Percentiles rank a stretch among this genome's conserved stretches.
These are phyloP conservation scores for Penicillium sp. DNA, from an alignment of 2,329 filamentous ascomycete species.

Conservation along the genomic window DNA sequence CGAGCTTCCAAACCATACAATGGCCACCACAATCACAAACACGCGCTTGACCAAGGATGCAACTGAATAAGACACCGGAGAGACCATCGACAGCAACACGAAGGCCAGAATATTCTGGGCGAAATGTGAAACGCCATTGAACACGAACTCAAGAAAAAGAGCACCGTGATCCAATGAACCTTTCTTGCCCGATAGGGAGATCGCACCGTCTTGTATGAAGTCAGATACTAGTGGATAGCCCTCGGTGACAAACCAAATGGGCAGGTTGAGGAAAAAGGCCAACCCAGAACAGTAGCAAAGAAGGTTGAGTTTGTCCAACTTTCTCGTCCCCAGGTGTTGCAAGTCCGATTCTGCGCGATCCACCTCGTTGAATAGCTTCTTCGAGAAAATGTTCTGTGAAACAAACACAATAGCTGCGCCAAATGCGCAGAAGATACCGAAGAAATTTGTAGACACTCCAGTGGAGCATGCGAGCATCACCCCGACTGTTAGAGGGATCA, in stretches of 20 bases:
- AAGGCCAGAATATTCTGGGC: slow-evolving; percentile 95
- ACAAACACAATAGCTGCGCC: slow-evolving; percentile 92
- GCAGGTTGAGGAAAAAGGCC: slow-evolving; percentile 80
- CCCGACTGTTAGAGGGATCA: slow-evolving; percentile 87
- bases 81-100: slow-evolving; percentile 84
- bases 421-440: slow-evolving; percentile 86
- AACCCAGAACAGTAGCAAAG: slow-evolving; percentile 95
- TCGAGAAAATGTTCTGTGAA: slow-evolving; percentile 97
- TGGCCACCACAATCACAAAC: slow-evolving; percentile 90
- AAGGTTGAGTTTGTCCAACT: slow-evolving; percentile 93
- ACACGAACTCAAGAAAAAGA: slow-evolving; percentile 77
- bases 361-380: slow-evolving; percentile 94
- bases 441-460: slow-evolving; percentile 80
- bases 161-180: slow-evolving; percentile 64
- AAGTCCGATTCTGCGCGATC: slow-evolving; percentile 75
- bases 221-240: slow-evolving; percentile 73
- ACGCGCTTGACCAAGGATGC: slow-evolving; percentile 95
- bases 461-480: slow-evolving; percentile 95
- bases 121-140: slow-evolving; percentile 97
- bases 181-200: slow-evolving; percentile 72
- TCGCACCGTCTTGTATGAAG: slow-evolving; percentile 73
- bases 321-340: slow-evolving; percentile 59
- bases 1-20: slow-evolving; percentile 91
- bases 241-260: slow-evolving; percentile 92
- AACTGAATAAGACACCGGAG: slow-evolving; percentile 94